phyloP scores from a whole-genome alignment of 495 filamentous ascomycete species.

The Immersiella caudata region DNA sequence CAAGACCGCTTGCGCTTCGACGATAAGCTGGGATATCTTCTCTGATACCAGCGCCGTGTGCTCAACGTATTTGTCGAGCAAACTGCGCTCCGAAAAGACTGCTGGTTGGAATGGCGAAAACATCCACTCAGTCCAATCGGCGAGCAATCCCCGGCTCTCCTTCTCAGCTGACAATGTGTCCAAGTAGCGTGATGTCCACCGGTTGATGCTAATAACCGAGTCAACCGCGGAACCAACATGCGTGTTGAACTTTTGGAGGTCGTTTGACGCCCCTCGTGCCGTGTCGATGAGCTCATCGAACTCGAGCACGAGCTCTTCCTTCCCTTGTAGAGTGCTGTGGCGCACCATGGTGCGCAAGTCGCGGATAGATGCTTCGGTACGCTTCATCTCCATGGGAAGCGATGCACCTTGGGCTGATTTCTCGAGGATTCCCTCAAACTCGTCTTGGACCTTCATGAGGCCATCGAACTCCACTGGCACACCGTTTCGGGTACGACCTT shows the following conservation, averaged over 20 bases:
- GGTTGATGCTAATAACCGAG: constrained; percentile 62
- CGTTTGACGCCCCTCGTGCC: constrained; percentile 56
- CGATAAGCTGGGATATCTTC: constrained; percentile 63
- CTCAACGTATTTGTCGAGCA: constrained; percentile 64
- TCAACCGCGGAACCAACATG: constrained; percentile 71
- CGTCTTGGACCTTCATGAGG: constrained; percentile 65
- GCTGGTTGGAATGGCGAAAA: constrained; percentile 62
- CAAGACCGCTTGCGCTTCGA: constrained; percentile 66
- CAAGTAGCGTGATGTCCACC: constrained; percentile 68
- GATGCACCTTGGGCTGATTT: constrained; percentile 59
- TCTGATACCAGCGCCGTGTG: constrained; percentile 67
- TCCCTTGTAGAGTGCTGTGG: constrained; percentile 45
- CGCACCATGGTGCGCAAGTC: constrained; percentile 69
- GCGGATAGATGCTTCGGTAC: constrained; percentile 70
- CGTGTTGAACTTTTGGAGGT: constrained; percentile 68
- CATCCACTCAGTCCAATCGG: constrained; percentile 39
- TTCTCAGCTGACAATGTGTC: constrained; percentile 54
- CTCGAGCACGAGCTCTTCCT: constrained; percentile 66
- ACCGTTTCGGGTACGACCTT: constrained; percentile 10
- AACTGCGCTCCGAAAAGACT: constrained; percentile 52
- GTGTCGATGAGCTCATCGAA: constrained; percentile 68
- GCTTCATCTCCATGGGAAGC: constrained; percentile 70
- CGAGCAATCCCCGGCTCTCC: constrained; percentile 45
- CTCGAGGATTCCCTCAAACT: constrained; percentile 68
- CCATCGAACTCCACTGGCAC: constrained; percentile 62